Conservation (phyloP, 192 early-diverging fungal species). For the Entomortierella beljakovae region DNA sequence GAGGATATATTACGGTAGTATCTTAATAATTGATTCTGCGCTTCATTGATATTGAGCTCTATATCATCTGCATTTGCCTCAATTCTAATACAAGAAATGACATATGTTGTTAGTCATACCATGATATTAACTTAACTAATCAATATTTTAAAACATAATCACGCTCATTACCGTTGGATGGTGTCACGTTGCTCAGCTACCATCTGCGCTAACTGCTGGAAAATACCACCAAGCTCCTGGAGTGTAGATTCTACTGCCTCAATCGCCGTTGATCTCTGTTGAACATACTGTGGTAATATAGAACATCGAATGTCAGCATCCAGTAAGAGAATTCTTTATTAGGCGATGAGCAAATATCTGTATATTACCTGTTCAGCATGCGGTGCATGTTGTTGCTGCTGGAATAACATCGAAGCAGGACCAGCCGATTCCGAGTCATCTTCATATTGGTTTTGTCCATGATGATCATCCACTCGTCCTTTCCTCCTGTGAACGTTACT, state of each 20-base stretch:
- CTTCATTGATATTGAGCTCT: constrained; percentile 90
- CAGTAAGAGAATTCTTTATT: not conserved
- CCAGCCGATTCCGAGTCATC: constrained; percentile 46
- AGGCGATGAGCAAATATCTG: not conserved
- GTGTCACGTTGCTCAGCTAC: constrained; percentile 89
- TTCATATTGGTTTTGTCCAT: constrained; percentile 36
- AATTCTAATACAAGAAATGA: constrained; percentile 67
- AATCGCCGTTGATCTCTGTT: constrained; percentile 90
- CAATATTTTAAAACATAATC: no score
- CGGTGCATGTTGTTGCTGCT: constrained; percentile 45
- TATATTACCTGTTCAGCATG: constrained; percentile 31
- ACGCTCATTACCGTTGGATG: constrained; percentile 76
- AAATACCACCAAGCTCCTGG: constrained; percentile 94
- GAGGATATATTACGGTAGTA: constrained; percentile 93
- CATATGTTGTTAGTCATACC: not conserved
- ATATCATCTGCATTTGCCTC: constrained; percentile 95
- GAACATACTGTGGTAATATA: constrained; percentile 67
- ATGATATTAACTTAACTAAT: no score
- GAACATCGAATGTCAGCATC: constrained; percentile 31
- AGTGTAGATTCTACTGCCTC: constrained; percentile 97
- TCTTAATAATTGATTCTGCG: constrained; percentile 88
- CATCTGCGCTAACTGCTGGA: constrained; percentile 88
- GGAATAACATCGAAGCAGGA: constrained; percentile 48
- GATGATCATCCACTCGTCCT: constrained; percentile 23
- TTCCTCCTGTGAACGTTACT: constrained; percentile 46